phyloP scores from a whole-genome alignment of 768 basidiomycete genomes.

The Lentinula guzmanii region DNA sequence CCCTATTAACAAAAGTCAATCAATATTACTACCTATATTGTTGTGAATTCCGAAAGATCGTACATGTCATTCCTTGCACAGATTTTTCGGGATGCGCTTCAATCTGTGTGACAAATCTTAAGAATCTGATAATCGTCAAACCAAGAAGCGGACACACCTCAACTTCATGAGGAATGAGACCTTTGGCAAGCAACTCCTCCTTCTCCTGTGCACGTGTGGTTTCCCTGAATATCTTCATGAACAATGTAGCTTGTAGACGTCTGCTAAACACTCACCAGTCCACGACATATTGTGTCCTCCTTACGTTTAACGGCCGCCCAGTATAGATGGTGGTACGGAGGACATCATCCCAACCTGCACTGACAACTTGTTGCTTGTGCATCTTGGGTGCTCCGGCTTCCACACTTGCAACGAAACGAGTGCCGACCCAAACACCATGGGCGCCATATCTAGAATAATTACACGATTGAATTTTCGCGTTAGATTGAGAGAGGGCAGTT shows the following conservation, averaged over 20 bases:
- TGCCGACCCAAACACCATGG: conserved; percentile 83
- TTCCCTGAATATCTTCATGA: conserved; percentile 41
- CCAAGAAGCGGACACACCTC: conserved; percentile 27
- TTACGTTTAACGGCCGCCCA: conserved; percentile 78
- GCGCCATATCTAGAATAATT: conserved; percentile 59
- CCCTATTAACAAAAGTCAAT: conserved; percentile 34
- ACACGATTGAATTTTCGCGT: neutral
- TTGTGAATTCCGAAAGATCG: conserved; percentile 15
- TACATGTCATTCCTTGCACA: conserved; percentile 54
- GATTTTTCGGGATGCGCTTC: conserved; percentile 63
- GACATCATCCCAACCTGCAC: conserved; percentile 72
- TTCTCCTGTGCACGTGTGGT: conserved; percentile 55
- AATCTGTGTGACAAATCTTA: conserved; percentile 18
- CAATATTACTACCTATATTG: neutral
- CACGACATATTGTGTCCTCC: conserved; percentile 71
- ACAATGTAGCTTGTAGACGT: neutral
- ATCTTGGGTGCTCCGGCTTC: conserved; percentile 74
- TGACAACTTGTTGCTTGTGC: conserved; percentile 64
- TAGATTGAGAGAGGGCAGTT: too few species aligned
- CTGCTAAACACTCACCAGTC: conserved; percentile 46
- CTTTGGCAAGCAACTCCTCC: conserved; percentile 47
- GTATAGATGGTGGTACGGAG: conserved; percentile 67
- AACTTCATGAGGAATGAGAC: conserved; percentile 70
- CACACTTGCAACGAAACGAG: conserved; percentile 76
- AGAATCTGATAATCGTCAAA: neutral